A percentile compares a stretch with the other conserved stretches of the same genome.
These are phyloP conservation scores for Lactifluus pinguis DNA, from an alignment of 768 basidiomycete species.

Conservation along the genomic window DNA sequence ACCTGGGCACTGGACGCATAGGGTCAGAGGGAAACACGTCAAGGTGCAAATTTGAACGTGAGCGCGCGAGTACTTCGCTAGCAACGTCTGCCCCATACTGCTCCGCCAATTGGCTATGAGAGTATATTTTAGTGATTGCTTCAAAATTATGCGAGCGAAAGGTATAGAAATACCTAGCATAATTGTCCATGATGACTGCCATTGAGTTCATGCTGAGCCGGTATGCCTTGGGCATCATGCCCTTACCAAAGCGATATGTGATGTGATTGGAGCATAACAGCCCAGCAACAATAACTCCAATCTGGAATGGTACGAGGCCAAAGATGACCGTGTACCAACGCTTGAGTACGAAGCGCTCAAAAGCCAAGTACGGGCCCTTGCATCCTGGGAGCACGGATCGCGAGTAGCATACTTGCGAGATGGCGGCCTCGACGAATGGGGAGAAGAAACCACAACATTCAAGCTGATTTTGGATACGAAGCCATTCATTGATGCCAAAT, in stretches of 20 bases:
- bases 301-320: conserved; percentile 57
- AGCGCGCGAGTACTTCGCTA: conserved; percentile 46
- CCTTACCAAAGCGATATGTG: conserved; percentile 81
- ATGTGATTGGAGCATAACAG: conserved; percentile 76
- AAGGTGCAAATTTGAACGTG: conserved; percentile 43
- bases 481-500: conserved; percentile 49
- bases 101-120: conserved; percentile 56
- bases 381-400: conserved; percentile 66
- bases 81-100: conserved; percentile 63
- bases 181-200: conserved; percentile 80
- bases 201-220: conserved; percentile 63
- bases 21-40: conserved; percentile 25
- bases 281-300: conserved; percentile 51
- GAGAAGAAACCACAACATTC: conserved; percentile 76
- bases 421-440: conserved; percentile 72
- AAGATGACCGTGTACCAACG: conserved; percentile 63
- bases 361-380: conserved; percentile 52
- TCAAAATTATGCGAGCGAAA: neutral
- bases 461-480: conserved; percentile 65
- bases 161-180: conserved; percentile 48
- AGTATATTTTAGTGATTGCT: too few relatives aligned
- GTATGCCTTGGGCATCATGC: conserved; percentile 82
- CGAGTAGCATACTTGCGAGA: conserved; percentile 65
- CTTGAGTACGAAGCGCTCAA: conserved; percentile 45
- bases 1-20: conserved; percentile 19